phyloP scores from a whole-genome alignment of 805 yeast species.

The Sporopachydermia lactativora region DNA sequence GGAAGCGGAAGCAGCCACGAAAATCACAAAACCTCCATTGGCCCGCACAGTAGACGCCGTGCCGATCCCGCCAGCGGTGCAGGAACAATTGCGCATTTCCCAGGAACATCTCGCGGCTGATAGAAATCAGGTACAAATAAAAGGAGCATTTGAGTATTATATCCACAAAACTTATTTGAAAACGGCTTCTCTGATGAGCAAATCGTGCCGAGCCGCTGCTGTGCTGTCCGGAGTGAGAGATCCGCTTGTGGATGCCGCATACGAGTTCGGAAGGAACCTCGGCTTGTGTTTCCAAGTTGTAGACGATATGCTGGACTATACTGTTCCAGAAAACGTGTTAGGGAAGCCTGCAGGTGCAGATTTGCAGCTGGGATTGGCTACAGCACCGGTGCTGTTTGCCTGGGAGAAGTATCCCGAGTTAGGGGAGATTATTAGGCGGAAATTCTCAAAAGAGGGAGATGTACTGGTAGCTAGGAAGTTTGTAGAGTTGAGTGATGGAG shows the following conservation, averaged over 20 bases:
- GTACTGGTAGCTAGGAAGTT: constrained; percentile 67
- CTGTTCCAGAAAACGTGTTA: constrained; percentile 67
- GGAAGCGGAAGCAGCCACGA: constrained; percentile 16
- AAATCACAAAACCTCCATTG: not conserved
- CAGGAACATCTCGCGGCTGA: constrained; percentile 32
- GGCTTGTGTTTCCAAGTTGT: constrained; percentile 94
- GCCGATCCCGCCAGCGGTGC: constrained; percentile 9
- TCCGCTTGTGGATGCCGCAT: constrained; percentile 67
- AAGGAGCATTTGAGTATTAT: constrained; percentile 90
- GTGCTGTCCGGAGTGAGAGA: constrained; percentile 77
- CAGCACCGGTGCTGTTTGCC: constrained; percentile 91
- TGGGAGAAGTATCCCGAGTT: constrained; percentile 82
- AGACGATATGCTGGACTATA: constrained; percentile 92
- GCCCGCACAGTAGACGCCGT: constrained; percentile 20
- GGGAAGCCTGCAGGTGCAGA: constrained; percentile 98
- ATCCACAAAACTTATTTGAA: constrained; percentile 90
- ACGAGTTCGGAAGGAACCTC: constrained; percentile 82
- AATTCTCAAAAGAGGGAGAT: constrained; percentile 72
- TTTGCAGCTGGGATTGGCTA: constrained; percentile 83
- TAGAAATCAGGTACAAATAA: constrained; percentile 36
- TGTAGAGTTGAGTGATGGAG: constrained; percentile 60
- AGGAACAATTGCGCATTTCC: not conserved
- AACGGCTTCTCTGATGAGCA: constrained; percentile 89
- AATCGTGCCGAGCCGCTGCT: constrained; percentile 86
- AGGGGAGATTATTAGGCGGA: constrained; percentile 72